A percentile compares a stretch with the other conserved stretches of the same genome.
These are phyloP conservation scores for Dactylellina haptotyla DNA, from an alignment of 2,329 filamentous ascomycete genomes.

Conservation along the genomic window DNA sequence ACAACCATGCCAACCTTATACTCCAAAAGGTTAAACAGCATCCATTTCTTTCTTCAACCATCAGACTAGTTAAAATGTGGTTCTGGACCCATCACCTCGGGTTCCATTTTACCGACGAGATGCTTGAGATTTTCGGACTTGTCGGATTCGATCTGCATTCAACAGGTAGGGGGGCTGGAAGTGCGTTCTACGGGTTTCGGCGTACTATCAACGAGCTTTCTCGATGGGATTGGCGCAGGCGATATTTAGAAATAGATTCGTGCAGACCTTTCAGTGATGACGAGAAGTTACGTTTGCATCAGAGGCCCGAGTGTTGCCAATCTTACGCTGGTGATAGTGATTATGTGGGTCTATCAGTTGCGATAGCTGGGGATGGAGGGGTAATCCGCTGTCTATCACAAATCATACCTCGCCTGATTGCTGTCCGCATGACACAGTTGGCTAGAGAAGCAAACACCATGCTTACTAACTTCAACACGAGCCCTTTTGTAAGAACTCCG, in stretches of 20 bases:
- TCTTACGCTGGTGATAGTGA: neutral
- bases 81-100: constrained; percentile 83
- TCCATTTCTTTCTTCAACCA: constrained; percentile 80
- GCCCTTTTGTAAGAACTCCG: constrained; percentile 14
- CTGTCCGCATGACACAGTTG: constrained; percentile 32
- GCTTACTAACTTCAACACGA: neutral
- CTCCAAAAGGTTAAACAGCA: constrained; percentile 67
- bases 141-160: constrained; percentile 82
- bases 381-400: neutral
- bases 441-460: constrained; percentile 13
- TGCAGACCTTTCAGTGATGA: constrained; percentile 14
- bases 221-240: constrained; percentile 43
- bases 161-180: constrained; percentile 82
- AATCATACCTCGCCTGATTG: constrained; percentile 19
- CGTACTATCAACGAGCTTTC: constrained; percentile 25
- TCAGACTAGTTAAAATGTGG: constrained; percentile 89
- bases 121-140: constrained; percentile 84
- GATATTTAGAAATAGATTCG: constrained; percentile 18
- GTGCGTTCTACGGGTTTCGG: constrained; percentile 59
- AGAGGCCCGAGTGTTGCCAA: neutral
- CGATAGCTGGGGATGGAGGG: constrained; percentile 6
- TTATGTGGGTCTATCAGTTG: constrained; percentile 12
- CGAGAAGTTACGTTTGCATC: constrained; percentile 3
- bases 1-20: neutral
- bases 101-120: constrained; percentile 78